A percentile compares a stretch with the other conserved stretches of the same genome.
Evolutionary conservation across 2,329 filamentous ascomycete species (phyloP).

Genomic region (Botryotinia narcissicola): DNA sequence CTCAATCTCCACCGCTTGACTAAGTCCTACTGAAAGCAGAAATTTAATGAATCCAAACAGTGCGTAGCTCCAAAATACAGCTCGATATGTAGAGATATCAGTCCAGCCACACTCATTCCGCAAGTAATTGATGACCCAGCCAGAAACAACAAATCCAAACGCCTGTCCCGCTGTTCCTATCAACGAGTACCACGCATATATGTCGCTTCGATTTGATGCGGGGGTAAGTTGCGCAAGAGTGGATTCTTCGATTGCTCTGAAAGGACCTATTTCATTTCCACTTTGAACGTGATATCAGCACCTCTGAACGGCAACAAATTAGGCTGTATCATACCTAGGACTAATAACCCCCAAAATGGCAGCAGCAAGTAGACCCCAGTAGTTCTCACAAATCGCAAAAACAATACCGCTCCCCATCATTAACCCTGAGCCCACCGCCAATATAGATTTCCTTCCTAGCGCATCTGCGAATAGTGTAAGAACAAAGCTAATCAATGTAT

Average conservation of each 20-base stretch:
- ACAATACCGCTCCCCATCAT: slow-evolving; percentile 56
- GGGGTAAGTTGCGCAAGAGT: slow-evolving; percentile 56
- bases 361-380: slow-evolving; percentile 57
- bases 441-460: slow-evolving; percentile 53
- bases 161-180: slow-evolving; percentile 59
- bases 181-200: slow-evolving; percentile 62
- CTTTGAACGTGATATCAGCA: slow-evolving; percentile 38
- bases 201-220: slow-evolving; percentile 48
- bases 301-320: neutral
- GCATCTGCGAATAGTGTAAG: slow-evolving; percentile 59
- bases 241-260: slow-evolving; percentile 61
- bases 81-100: slow-evolving; percentile 49
- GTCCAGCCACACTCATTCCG: slow-evolving; percentile 45
- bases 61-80: slow-evolving; percentile 58
- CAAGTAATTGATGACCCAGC: slow-evolving; percentile 57
- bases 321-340: slow-evolving; percentile 43
- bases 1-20: slow-evolving; percentile 41
- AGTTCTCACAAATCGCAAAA: slow-evolving; percentile 53
- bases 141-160: slow-evolving; percentile 56
- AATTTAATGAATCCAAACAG: slow-evolving; percentile 57
- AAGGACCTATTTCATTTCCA: slow-evolving; percentile 63
- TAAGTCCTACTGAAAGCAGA: slow-evolving; percentile 50
- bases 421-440: slow-evolving; percentile 52
- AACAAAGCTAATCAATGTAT: slow-evolving; percentile 56
- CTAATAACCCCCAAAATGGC: slow-evolving; percentile 62